Evolutionary conservation across 768 basidiomycete species (phyloP), one percentile per base, ranked within the genome.

Genomic region (Porpolomopsis calyptriformis): DNA sequence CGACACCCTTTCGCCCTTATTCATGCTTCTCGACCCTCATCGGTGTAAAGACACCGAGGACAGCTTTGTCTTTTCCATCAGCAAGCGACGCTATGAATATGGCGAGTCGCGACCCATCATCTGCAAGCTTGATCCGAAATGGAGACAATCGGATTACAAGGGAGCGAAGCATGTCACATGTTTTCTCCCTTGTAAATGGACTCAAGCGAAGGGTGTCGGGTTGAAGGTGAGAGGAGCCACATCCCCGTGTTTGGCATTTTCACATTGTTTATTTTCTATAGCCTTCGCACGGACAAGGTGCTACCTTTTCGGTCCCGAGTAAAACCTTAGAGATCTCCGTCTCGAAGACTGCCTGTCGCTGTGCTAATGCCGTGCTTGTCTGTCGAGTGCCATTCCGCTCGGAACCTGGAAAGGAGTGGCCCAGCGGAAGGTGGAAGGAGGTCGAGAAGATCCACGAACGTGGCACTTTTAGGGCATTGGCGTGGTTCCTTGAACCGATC

Each of bases 361-460:
- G 74, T 50, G 90, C 93, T 0, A 77, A 76, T 45, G 88, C 89
- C 0, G 65, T 97, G 4, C 71, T 97, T 18, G 74, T 81, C 37
- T 91, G 88, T 57, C 71, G 64, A 1, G 83, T 91, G 33, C 78
- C 83, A 29, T 74, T 94, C 43, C 69, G 69, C 11, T 72, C 74
- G 10, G 75, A 85, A 56, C 82, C 80, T 11, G 82, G 82, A 23
- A 57, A 75, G 1, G 83, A 90, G 55, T 97, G 93, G 93, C 77
- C 84, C 4, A 69, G 68, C 24, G 78, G 73, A 10, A 50, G 55
- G 4, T 96, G 88, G 89, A 67, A 64, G 34, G 85, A 90, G 54
- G 78, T 97, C 36, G 89, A 94, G 60, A 83, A 86, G 53, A 69
- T 89, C 7, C 83, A 93, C 53, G 88, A 94, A 57, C 80, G 91